Evolutionary conservation across 164 flowering plant genomes (phyloP).

Genomic region (Vitis riparia): DNA sequence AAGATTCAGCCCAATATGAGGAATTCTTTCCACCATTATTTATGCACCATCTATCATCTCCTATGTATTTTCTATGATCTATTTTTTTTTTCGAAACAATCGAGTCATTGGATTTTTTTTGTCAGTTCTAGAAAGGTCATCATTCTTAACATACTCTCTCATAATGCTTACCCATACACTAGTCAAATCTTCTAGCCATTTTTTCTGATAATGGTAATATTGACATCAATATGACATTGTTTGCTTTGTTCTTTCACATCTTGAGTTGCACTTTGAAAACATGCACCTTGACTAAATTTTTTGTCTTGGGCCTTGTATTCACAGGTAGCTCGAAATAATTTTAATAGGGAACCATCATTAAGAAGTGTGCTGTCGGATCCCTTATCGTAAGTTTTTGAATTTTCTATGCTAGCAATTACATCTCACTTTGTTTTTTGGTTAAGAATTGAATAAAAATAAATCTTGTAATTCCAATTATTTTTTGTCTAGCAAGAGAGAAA

Average conservation of each 20-base stretch:
- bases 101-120: too few species aligned
- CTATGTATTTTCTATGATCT: too few species aligned
- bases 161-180: too few species aligned
- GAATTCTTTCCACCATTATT: too few species aligned
- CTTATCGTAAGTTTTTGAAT: constrained; percentile 65
- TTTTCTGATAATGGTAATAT: too few species aligned
- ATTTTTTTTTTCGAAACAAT: too few species aligned
- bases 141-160: too few species aligned
- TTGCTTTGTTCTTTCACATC: background rate
- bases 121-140: too few species aligned
- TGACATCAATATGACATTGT: background rate
- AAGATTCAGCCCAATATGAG: too few species aligned
- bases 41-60: too few species aligned
- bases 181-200: too few species aligned
- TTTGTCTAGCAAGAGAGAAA: too few species aligned
- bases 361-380: constrained; percentile 95
- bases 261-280: background rate
- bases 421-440: background rate
- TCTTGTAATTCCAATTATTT: background rate
- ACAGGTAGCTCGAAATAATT: constrained; percentile 59
- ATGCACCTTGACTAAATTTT: background rate
- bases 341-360: constrained; percentile 65
- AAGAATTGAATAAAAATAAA: background rate
- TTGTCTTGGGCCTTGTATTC: constrained; percentile 2
- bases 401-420: constrained; percentile 8